These are phyloP conservation scores for Tricholoma flavovirens DNA, from an alignment of 768 basidiomycete genomes.

Conservation along the genomic window DNA sequence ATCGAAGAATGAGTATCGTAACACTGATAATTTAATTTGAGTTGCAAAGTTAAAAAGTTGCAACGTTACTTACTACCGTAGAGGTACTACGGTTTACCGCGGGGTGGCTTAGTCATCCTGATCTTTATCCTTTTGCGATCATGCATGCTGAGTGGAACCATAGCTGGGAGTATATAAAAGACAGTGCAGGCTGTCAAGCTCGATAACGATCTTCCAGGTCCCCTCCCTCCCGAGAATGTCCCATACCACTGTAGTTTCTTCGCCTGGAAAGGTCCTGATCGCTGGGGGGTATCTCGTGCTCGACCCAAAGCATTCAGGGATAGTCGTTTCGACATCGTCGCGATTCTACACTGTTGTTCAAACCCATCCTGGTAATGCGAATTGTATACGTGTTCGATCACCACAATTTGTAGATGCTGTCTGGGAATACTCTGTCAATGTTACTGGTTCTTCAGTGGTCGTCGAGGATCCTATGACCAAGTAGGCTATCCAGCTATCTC, in stretches of 20 bases:
- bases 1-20: conserved; percentile 7
- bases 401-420: conserved; percentile 83
- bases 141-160: neutral
- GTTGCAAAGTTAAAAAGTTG: neutral
- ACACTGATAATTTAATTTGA: no score
- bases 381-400: conserved; percentile 69
- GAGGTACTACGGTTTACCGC: no score
- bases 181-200: neutral
- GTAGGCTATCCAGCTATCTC: conserved; percentile 25
- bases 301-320: conserved; percentile 77
- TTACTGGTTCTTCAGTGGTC: conserved; percentile 28
- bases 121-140: neutral
- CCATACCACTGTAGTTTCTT: conserved; percentile 68
- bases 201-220: neutral
- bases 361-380: conserved; percentile 20
- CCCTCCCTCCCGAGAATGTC: conserved; percentile 29
- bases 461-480: conserved; percentile 33
- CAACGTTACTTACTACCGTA: no score
- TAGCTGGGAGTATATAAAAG: neutral
- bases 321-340: conserved; percentile 88
- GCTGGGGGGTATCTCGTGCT: conserved; percentile 98
- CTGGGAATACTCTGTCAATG: conserved; percentile 63
- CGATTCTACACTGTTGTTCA: conserved; percentile 85
- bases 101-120: conserved; percentile 1
- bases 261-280: conserved; percentile 92